Base-by-base conservation (phyloP, 2,329 filamentous ascomycete genomes). In the Parastagonospora avenae region DNA sequence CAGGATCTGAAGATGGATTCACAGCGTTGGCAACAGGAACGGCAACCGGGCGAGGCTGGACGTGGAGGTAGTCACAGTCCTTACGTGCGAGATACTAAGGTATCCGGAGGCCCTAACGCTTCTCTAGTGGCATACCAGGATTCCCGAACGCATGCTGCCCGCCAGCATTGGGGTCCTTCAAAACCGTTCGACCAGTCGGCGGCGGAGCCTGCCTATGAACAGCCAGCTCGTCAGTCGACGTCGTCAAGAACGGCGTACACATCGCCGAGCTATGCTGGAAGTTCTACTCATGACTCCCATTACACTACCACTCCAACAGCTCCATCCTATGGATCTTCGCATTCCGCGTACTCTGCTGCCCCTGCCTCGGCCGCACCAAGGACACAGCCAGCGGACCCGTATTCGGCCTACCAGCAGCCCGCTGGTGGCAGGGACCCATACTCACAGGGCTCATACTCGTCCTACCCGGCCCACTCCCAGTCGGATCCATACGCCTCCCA, bases 1-100 rank as follows among this genome's bases (percentile, higher is more conserved):
- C 70, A 74, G 61, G 79, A 81, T 60, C 63, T 81, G 64, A 76
- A 75, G 59, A 62, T 73, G 67, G 78, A 80, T 52, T 79, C 79
- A 42, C 72, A 72, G 53, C 73, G 76, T 55, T 80, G 77, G 78
- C 68, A 65, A 45, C 58, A 67, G 38, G 68, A 72, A 45, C 63
- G 63, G 33, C 66, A 64, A 54, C 67, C 68, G 53, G 62, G 56
- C 55, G 64, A 74, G 44, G 57, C 63, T 63, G 71, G 70, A 67
- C 70, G 77, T 75, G 77, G 78, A 78, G 78, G 78, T 80, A 80
- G 75, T 55, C 63, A 66, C 45, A 66, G 63, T 72, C 70, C 72
- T 70, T 70, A 70, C 57, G 62, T 65, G 66, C 66, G 66, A 63
- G 66, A 68, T 66, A 65, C 64, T 55, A 71, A 71, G 71, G 70